Percentiles rank a stretch among this genome's conserved stretches.
Evolutionary conservation across 169 alveolate genomes (phyloP).

Genomic region (Plasmodium vivax): DNA sequence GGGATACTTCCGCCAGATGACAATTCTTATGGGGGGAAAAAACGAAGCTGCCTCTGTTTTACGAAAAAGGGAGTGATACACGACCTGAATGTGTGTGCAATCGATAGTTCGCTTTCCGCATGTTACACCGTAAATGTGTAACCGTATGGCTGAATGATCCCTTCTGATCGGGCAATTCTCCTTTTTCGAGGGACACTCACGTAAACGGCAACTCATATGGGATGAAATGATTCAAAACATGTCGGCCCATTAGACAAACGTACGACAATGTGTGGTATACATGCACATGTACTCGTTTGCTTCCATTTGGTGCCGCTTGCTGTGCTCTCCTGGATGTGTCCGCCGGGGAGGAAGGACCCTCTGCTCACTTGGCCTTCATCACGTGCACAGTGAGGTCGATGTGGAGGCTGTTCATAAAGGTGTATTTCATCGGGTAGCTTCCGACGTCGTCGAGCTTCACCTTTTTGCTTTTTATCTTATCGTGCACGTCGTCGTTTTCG

Average conservation of each 20-base stretch:
- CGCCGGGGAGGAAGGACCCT: not conserved
- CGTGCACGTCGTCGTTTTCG: conserved; percentile 65
- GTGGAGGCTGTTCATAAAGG: conserved; percentile 46
- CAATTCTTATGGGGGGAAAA: not conserved
- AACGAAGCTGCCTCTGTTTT: not conserved
- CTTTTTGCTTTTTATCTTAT: conserved; percentile 70
- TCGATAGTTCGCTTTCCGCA: not conserved
- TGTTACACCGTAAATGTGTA: not conserved
- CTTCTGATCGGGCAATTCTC: not conserved
- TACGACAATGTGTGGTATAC: not conserved
- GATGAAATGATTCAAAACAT: not conserved
- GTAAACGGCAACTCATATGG: not conserved
- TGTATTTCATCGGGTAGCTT: conserved; percentile 50
- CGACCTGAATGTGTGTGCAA: no score
- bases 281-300: not conserved
- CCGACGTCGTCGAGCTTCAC: conserved; percentile 54
- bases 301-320: not conserved
- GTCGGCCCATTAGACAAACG: not conserved
- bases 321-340: not conserved
- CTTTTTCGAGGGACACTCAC: not conserved
- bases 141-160: not conserved
- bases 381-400: conserved; percentile 43
- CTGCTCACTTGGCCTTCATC: not conserved
- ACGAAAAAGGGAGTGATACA: not conserved
- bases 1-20: not conserved